Evolutionary conservation across 179 eudicot genomes (phyloP).

Genomic region (Vitellaria paradoxa): DNA sequence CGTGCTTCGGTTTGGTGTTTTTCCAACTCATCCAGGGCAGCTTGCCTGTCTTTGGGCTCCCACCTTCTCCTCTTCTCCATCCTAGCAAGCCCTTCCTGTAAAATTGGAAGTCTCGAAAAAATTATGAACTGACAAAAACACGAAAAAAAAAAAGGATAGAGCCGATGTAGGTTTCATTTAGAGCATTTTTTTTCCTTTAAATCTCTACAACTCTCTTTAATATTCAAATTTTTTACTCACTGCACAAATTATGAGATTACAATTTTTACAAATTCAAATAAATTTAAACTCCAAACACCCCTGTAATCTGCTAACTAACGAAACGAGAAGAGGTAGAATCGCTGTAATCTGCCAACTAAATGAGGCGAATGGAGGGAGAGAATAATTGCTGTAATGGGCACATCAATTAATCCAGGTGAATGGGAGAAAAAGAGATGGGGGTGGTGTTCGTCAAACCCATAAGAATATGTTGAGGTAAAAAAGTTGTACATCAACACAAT

Average conservation of each 20-base stretch:
- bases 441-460: too few relatives aligned
- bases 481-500: background rate
- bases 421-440: background rate
- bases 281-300: too few relatives aligned
- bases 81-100: constrained; percentile 80
- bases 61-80: constrained; percentile 66
- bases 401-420: background rate
- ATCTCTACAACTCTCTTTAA: too few relatives aligned
- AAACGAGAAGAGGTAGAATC: too few relatives aligned
- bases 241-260: too few relatives aligned
- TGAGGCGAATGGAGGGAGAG: too few relatives aligned
- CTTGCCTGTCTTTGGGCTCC: constrained; percentile 57
- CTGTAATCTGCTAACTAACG: too few relatives aligned
- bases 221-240: too few relatives aligned
- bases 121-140: background rate
- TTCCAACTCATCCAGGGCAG: constrained; percentile 58
- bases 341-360: too few relatives aligned
- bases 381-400: background rate
- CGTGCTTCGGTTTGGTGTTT: constrained; percentile 67
- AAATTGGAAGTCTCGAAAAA: background rate
- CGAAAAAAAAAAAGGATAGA: background rate
- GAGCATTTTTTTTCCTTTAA: too few relatives aligned
- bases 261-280: too few relatives aligned
- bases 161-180: too few relatives aligned
- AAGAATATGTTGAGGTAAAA: background rate